A percentile compares a stretch with the other conserved stretches of the same genome.
Evolutionary conservation across 805 yeast species (phyloP).

Genomic region (Yarrowia sp.): DNA sequence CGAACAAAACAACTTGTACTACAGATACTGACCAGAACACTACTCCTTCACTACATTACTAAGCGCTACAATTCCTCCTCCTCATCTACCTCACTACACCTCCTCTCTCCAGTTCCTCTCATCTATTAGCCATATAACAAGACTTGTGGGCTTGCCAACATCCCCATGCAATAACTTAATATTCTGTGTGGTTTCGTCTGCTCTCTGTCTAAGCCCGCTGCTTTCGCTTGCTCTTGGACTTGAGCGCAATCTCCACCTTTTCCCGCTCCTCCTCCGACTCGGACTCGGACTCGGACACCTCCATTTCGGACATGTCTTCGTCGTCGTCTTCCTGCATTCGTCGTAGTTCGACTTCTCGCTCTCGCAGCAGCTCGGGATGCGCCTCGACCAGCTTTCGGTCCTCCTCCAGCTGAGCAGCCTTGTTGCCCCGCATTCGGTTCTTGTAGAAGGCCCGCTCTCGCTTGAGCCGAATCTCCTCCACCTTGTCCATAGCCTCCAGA

Average conservation of each 20-base stretch:
- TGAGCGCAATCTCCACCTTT: constrained; percentile 18
- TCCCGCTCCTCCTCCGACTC: constrained; percentile 16
- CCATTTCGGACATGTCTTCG: constrained; percentile 41
- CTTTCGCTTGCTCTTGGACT: constrained; percentile 19
- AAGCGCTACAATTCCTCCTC: too few relatives aligned
- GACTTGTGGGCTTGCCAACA: not conserved
- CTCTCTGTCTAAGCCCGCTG: not conserved
- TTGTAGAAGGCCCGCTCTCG: constrained; percentile 98
- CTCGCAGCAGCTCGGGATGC: constrained; percentile 82
- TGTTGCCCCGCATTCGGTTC: constrained; percentile 98
- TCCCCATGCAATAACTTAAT: constrained; percentile 7
- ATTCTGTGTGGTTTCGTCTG: not conserved
- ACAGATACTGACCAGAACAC: too few relatives aligned
- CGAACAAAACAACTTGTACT: too few relatives aligned
- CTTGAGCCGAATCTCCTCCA: constrained; percentile 91
- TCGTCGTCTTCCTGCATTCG: constrained; percentile 62
- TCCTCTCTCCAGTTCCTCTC: not conserved
- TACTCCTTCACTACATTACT: too few relatives aligned
- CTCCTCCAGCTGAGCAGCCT: constrained; percentile 74
- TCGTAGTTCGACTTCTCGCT: constrained; percentile 89
- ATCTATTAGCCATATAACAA: not conserved
- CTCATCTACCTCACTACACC: too few relatives aligned
- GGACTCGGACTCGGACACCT: constrained; percentile 41
- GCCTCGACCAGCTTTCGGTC: constrained; percentile 86
- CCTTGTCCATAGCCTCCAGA: constrained; percentile 89